Base-by-base conservation (phyloP, 2,329 filamentous ascomycete species). In the Madurella mycetomatis region DNA sequence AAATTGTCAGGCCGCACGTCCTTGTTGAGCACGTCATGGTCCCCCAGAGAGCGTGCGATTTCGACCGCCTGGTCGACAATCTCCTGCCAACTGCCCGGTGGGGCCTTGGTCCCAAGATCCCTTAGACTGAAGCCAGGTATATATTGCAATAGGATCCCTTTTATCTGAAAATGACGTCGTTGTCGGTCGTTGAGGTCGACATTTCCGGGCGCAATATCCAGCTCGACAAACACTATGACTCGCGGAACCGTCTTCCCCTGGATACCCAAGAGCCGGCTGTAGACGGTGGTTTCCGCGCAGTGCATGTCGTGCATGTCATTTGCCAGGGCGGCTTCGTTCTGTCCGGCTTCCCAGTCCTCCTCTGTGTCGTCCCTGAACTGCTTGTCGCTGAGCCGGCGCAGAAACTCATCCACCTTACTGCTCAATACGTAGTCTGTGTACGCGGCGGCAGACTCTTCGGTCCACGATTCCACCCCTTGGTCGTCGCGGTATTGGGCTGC, bases 1-100 rank as follows among this genome's bases (percentile, higher is more conserved):
- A 67, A 65, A 40, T 65, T 67, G 12, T 56, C 60, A 1, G 54
- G 61, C 1, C 61, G 58, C 12, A 64, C 56, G 17, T 67, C 64
- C 0, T 4, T 15, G 43, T 67, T 66, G 45, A 66, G 47, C 15
- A 67, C 58, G 1, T 57, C 49, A n/a, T 63, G 9, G 44, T 67
- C 62, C 3, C 62, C 56, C 1, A 66, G 47, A 11, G 34, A n/a
- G 4, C 19, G 25, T 13, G 16, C 41, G 8, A 62, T 62, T 1
- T 9, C 12, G 3, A 64, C 48, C 1, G 51, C 61, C 45, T 63
- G 43, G 30, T 66, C 60, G 13, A 65, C 54, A 5, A 66, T 59
- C 2, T 11, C 41, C 44, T 60, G 59, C 55, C 19, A 34, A 19
- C 12, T 31, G 18, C 1, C 59, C 59, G 9, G 49, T 47, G 16